phyloP scores from a whole-genome alignment of 2,329 filamentous ascomycete species.

The Sclerotinia nivalis region DNA sequence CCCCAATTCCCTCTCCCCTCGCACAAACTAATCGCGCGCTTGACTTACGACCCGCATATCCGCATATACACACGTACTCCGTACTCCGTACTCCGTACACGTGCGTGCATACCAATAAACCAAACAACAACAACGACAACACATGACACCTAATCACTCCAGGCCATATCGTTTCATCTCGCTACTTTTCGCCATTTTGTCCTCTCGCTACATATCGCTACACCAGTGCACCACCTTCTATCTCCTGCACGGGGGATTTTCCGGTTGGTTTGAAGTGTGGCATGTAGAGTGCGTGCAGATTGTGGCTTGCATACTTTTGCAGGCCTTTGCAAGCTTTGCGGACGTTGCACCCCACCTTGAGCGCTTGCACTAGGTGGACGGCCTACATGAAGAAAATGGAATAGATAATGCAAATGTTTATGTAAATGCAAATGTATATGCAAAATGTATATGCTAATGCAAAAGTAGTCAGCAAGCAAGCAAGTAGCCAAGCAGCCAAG shows the following conservation, averaged over 20 bases:
- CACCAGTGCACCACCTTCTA: not conserved
- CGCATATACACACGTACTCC: no score
- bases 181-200: no score
- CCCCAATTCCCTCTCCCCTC: no score
- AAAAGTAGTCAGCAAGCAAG: not conserved
- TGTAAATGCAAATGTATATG: not conserved
- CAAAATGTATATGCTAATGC: not conserved
- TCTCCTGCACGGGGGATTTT: not conserved
- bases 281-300: conserved; percentile 7
- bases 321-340: no score
- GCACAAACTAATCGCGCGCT: no score
- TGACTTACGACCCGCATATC: no score
- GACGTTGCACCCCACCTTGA: no score
- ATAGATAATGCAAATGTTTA: not conserved
- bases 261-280: not conserved
- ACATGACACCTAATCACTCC: not conserved
- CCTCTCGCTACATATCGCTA: not conserved
- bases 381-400: not conserved
- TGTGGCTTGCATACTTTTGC: not conserved
- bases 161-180: not conserved
- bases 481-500: not conserved
- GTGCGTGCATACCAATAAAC: not conserved
- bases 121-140: not conserved
- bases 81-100: not conserved
- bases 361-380: not conserved